Base-by-base conservation (phyloP, 2,329 filamentous ascomycete species). In the Botrytis galanthina region DNA sequence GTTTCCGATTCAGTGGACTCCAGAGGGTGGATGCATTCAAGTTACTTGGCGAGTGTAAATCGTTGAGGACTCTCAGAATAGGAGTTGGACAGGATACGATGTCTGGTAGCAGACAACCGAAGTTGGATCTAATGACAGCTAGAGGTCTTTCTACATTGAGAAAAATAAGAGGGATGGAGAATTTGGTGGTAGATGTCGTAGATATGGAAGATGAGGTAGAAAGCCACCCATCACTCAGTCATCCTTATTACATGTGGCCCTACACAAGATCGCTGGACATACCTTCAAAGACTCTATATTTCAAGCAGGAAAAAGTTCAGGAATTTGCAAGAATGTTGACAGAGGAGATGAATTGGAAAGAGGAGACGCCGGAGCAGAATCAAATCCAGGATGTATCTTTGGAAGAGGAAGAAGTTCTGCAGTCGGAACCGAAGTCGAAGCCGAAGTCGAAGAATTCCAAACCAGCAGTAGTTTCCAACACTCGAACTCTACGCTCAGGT, bases 11-110 rank as follows among this genome's bases (percentile, higher is more conserved):
- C 18, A 7, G 4, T 26, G 51, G 51, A 18, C 10, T n/a, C 10
- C 18, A 44, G 16, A 57, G 37, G 22, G 32, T 29, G 5, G 68
- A 14, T 22, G 68, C 68, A 32, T 70, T 70, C 18, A 29, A 61
- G 20, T 35, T 70, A 22, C 68, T 70, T 26, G 68, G 51, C 12
- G 68, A 46, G 32, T 70, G 68, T 46, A 44, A 70, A 46, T 42
- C 51, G 20, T 61, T 70, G n/a, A 32, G n/a, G 12, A 32, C 22
- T 57, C 32, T 61, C 32, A 35, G 16, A 20, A 61, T 70, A 59
- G 51, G 20, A 22, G 51, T 70, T 32, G 7, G 1, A 35, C 3
- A 22, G n/a, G 20, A 18, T 26, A 70, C 68, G 18, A 61, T 46
- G 68, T 18, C 8, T 44, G n/a, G 51, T 8, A 61, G 37, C 10